Evolutionary conservation across 306 rosid species (phyloP), one percentile per base, ranked within the genome.

Genomic region (Cucumis hystrix): DNA sequence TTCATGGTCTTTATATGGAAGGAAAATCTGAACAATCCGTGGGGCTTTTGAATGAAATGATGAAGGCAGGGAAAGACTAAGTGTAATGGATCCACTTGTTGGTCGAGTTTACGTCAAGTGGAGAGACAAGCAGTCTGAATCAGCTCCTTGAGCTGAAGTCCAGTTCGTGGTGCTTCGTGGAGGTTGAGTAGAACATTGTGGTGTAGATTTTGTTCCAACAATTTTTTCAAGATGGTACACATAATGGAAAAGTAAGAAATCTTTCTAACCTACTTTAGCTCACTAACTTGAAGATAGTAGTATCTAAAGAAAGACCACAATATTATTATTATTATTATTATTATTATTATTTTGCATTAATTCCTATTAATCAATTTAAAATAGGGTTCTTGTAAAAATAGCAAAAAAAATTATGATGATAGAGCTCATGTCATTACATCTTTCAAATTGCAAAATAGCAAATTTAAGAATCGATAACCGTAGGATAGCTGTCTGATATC

Each of bases 11-110:
- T 66, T 57, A 77, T 39, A 75, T 62, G 83, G 76, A 41, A 43
- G 86, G 84, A 47, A 57, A 82, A 74, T 41, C 55, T 70, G 84
- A 77, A 78, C 78, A 73, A 45, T 75, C 65, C 18, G 68, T 57
- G 60, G 75, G 64, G 73, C 41, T 76, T 83, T 81, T 70, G 80
- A 74, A 77, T 84, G 83, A 85, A 77, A 69, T 81, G 72, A 57
- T 83, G 74, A 30, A 60, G 83, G 69, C 84, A 21, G 84, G 81
- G 49, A 55, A 81, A 67, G 64, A 54, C 43, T 51, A 43, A 78
- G 80, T 79, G 33, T 82, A 23, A 73, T 73, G 68, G 59, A 55
- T 75, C 41, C 61, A 15, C 78, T 41, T 79, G 59, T 78, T 79
- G 67, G 52, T 78, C 78, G 55, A 59, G 49, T 23, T 60, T 51